A percentile compares a stretch with the other conserved stretches of the same genome.
Evolutionary conservation across 2,329 filamentous ascomycete species (phyloP).

Genomic region (Celoporthe dispersa): DNA sequence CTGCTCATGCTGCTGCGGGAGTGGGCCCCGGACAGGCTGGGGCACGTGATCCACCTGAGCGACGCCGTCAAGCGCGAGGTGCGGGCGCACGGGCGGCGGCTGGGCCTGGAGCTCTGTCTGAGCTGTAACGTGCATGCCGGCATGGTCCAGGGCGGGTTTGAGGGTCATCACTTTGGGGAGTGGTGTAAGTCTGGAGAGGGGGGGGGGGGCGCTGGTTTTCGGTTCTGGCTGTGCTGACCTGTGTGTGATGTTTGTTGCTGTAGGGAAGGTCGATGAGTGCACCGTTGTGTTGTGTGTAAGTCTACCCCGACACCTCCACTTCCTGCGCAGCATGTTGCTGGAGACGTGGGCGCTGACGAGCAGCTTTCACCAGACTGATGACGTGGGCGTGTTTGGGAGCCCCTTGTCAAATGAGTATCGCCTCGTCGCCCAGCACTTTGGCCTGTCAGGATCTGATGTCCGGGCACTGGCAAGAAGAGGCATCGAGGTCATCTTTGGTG

Average conservation of each 20-base stretch:
- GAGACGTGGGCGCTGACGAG: neutral
- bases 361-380: slow-evolving; percentile 66
- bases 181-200: slow-evolving; percentile 53
- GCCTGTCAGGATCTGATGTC: slow-evolving; percentile 51
- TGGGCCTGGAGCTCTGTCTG: slow-evolving; percentile 77
- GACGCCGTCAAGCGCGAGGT: slow-evolving; percentile 62
- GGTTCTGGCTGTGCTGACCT: neutral
- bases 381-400: slow-evolving; percentile 81
- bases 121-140: slow-evolving; percentile 81
- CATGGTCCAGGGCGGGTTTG: slow-evolving; percentile 68
- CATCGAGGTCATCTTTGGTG: slow-evolving; percentile 70
- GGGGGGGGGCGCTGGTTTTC: neutral
- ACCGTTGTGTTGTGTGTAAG: slow-evolving; percentile 72
- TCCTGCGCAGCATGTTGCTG: neutral
- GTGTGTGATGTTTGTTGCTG: neutral
- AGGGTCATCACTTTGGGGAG: slow-evolving; percentile 76
- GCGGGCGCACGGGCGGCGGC: slow-evolving; percentile 46
- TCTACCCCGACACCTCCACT: slow-evolving; percentile 31
- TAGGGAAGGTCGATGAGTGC: slow-evolving; percentile 53
- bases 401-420: slow-evolving; percentile 76
- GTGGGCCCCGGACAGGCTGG: slow-evolving; percentile 71
- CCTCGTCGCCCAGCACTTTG: slow-evolving; percentile 73
- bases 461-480: slow-evolving; percentile 62
- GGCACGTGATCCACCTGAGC: slow-evolving; percentile 78
- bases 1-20: slow-evolving; percentile 62